phyloP scores from a whole-genome alignment of 2,329 filamentous ascomycete genomes.

The Huntiella moniliformis region DNA sequence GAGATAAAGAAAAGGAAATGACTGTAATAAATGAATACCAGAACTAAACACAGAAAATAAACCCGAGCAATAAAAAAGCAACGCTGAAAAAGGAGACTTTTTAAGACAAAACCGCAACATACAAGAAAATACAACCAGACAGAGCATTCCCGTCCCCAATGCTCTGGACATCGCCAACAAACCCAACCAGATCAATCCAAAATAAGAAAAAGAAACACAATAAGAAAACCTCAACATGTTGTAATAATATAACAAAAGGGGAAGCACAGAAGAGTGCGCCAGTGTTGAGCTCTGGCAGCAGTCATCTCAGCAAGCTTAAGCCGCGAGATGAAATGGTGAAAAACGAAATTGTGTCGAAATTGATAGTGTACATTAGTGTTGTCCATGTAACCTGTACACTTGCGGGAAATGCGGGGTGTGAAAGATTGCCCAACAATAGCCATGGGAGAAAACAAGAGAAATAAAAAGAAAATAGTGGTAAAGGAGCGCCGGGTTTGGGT shows the following conservation, averaged over 20 bases:
- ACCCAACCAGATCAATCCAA: neutral
- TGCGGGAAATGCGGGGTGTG: too few relatives aligned
- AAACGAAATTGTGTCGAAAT: neutral
- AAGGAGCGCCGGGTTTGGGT: slow-evolving; percentile 1
- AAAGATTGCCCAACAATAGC: neutral
- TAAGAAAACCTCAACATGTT: slow-evolving; percentile 1
- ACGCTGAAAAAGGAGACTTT: slow-evolving; percentile 12
- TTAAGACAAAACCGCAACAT: slow-evolving; percentile 7
- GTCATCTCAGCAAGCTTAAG: neutral
- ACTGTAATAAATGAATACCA: slow-evolving; percentile 1
- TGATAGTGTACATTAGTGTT: too few relatives aligned
- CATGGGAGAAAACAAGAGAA: slow-evolving; percentile 5
- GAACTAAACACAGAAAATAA: slow-evolving; percentile 4
- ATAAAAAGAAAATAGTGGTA: slow-evolving; percentile 1
- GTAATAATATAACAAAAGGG: slow-evolving; percentile 1
- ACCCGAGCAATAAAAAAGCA: slow-evolving; percentile 4
- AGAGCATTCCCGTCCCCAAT: neutral
- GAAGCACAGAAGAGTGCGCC: neutral
- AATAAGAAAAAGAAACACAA: slow-evolving; percentile 4
- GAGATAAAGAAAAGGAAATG: neutral
- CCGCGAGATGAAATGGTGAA: neutral
- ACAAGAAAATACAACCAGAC: neutral
- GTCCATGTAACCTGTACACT: too few relatives aligned
- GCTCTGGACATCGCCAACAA: neutral
- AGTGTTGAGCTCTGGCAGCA: neutral